Conservation (phyloP, 352 stramenopile genomes). For the Elongisporangium anandrum region DNA sequence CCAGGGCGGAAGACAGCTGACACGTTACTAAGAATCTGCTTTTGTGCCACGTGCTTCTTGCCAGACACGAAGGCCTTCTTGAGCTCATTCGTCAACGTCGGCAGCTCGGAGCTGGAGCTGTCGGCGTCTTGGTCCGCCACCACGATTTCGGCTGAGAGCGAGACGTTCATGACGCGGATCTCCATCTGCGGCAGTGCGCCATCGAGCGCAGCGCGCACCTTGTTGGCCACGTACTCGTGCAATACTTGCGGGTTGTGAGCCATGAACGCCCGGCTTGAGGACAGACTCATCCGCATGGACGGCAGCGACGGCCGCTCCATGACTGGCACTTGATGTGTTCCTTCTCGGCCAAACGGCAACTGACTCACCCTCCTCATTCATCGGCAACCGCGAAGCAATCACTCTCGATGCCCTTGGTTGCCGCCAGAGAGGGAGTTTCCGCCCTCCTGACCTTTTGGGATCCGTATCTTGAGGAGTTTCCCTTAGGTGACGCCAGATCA, state of each 20-base stretch:
- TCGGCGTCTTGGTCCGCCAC: conserved; percentile 16
- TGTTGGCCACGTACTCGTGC: conserved; percentile 12
- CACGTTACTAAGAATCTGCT: conserved; percentile 33
- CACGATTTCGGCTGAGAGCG: conserved; percentile 19
- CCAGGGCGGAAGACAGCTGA: conserved; percentile 25
- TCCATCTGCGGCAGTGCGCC: conserved; percentile 22
- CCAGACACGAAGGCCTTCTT: conserved; percentile 23
- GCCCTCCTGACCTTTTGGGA: neutral
- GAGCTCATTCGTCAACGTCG: conserved; percentile 22
- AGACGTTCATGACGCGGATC: conserved; percentile 24
- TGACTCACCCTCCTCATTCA: neutral
- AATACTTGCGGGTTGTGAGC: conserved; percentile 4
- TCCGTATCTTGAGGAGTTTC: neutral
- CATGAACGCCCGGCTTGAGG: neutral
- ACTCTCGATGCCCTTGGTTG: neutral
- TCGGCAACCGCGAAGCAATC: too few relatives aligned
- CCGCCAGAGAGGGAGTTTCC: neutral
- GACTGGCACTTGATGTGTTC: neutral
- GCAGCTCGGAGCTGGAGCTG: conserved; percentile 17
- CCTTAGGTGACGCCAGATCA: neutral
- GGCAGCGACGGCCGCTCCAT: neutral
- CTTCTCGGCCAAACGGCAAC: neutral
- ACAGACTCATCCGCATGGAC: neutral
- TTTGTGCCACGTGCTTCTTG: conserved; percentile 22
- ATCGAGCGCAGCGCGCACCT: conserved; percentile 10